These are phyloP conservation scores for Crithidia bombi DNA, from an alignment of 208 protist genomes.

Conservation along the genomic window DNA sequence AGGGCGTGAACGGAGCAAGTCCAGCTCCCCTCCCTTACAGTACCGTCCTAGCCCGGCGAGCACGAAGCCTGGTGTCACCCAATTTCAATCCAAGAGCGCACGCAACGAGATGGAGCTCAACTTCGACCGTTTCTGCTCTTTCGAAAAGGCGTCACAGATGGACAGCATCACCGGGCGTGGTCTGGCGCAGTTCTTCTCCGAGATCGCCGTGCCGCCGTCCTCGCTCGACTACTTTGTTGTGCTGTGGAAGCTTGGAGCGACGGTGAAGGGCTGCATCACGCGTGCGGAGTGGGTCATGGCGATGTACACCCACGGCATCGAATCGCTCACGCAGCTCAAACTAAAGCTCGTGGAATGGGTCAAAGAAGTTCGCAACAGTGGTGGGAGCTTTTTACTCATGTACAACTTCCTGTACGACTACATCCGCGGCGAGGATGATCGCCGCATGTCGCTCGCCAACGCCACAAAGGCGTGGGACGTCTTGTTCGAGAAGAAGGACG, in stretches of 20 bases:
- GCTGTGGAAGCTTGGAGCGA: constrained; percentile 79
- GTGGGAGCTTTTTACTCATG: constrained; percentile 60
- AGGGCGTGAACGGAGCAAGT: constrained; percentile 15
- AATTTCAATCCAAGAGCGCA: constrained; percentile 21
- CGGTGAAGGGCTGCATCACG: constrained; percentile 49
- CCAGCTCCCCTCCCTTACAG: not conserved
- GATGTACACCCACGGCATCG: constrained; percentile 67
- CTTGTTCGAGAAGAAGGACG: constrained; percentile 46
- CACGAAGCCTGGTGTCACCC: constrained; percentile 5
- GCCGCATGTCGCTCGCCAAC: constrained; percentile 50
- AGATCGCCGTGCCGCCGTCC: constrained; percentile 41
- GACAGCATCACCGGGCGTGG: constrained; percentile 64
- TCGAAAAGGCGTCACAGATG: constrained; percentile 46
- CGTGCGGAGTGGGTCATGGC: constrained; percentile 73
- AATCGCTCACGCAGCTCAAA: constrained; percentile 50
- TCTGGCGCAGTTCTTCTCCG: constrained; percentile 58
- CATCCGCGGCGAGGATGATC: constrained; percentile 77
- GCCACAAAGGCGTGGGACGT: constrained; percentile 70
- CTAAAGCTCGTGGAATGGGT: constrained; percentile 54
- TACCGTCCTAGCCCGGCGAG: not conserved
- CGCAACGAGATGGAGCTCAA: constrained; percentile 65
- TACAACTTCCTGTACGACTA: constrained; percentile 90
- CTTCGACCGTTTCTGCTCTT: constrained; percentile 54
- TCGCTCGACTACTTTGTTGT: constrained; percentile 74
- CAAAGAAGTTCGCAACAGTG: constrained; percentile 43